Evolutionary conservation across 352 stramenopile species (phyloP), one percentile per base, ranked within the genome.

Genomic region (Globisporangium echinulatum): DNA sequence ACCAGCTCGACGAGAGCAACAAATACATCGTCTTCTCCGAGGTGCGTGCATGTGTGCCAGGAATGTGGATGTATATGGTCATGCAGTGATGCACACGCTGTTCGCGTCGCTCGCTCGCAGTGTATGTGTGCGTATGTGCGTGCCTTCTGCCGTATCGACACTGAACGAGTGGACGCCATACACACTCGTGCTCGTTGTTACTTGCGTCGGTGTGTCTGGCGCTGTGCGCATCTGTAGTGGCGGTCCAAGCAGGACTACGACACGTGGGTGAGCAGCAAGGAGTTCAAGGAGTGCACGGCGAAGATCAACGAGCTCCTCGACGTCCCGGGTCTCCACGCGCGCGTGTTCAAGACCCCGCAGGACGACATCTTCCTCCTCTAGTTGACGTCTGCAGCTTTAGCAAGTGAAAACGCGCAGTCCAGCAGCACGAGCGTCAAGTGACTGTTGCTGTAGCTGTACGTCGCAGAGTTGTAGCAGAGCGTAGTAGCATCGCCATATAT

Each of bases 1-100:
- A 63, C 54, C 80, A 93, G 59, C 59, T 87, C 59, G 80, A 91
- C 65, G 75, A 92, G 58, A 66, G 83, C 63, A 85, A 88, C 61
- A 95, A 95, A 70, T 95, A 93, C 70, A 77, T 95, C 57, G 85
- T 95, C 54, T 90, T 95, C 70, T 92, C 85, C 51, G 80, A 95
- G 82, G 82, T 91, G 48, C 25, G 64, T 49, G 11, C 10, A 2
- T 36, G 14, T 44, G 3, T 42, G 54, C 2, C 2, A 52, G 54
- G 25, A 33, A 33, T 33, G 25, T 33, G 25, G 25, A 33, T 33
- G 25, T 2, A 33, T 33, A 33, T 33, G 25, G 25, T 3, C 25
- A 3, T 33, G 2, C 25, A 33, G 25, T 33, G 1, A 33, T 33
- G 25, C 25, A 33, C 25, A 33, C 25, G 25, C 25, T 33, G 25